Conservation (phyloP, 2,329 filamentous ascomycete species). For the Hypoxylon sp. region DNA sequence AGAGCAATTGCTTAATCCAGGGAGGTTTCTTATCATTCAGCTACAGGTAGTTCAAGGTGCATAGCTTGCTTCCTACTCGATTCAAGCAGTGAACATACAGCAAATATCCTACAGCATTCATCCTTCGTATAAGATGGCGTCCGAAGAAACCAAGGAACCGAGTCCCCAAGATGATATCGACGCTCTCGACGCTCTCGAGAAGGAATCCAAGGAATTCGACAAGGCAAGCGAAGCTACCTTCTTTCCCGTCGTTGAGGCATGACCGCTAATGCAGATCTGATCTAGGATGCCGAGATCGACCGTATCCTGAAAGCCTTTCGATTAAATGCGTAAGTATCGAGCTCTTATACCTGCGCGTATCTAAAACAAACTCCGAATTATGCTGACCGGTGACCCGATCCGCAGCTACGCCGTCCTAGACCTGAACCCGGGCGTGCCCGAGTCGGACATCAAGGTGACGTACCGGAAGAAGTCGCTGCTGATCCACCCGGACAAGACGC, state of each 20-base stretch:
- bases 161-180: slow-evolving; percentile 66
- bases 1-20: no score
- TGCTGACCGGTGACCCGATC: neutral
- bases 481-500: slow-evolving; percentile 98
- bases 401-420: slow-evolving; percentile 88
- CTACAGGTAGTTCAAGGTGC: no score
- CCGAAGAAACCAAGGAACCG: slow-evolving; percentile 50
- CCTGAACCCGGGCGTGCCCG: slow-evolving; percentile 91
- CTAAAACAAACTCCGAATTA: no score
- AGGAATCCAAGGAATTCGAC: slow-evolving; percentile 87
- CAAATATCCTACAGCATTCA: no score
- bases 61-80: no score
- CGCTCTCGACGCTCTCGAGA: slow-evolving; percentile 80
- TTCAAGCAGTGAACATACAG: no score
- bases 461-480: slow-evolving; percentile 99
- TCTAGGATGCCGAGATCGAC: slow-evolving; percentile 93
- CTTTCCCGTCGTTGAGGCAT: slow-evolving; percentile 2
- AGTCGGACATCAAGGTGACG: slow-evolving; percentile 91
- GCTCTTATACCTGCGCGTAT: neutral
- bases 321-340: slow-evolving; percentile 57
- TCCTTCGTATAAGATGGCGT: slow-evolving; percentile 51
- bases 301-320: slow-evolving; percentile 91
- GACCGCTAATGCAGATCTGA: slow-evolving; percentile 30
- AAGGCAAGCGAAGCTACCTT: slow-evolving; percentile 64
- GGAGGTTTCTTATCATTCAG: no score